A percentile compares a stretch with the other conserved stretches of the same genome.
These are phyloP conservation scores for Xylaria venustula DNA, from an alignment of 495 filamentous ascomycete genomes.

Conservation along the genomic window DNA sequence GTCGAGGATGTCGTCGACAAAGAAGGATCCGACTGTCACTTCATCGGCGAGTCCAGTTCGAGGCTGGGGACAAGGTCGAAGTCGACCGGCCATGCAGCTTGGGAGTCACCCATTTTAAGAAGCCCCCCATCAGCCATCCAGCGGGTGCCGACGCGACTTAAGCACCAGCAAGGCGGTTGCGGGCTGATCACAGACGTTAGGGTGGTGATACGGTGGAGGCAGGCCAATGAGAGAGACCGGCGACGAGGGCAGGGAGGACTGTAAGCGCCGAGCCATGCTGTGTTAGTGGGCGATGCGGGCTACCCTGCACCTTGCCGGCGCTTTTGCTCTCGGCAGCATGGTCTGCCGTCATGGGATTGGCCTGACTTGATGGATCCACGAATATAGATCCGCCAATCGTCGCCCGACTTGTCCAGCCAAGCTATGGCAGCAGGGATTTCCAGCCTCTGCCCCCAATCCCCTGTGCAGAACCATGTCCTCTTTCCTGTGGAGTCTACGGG, in stretches of 20 bases:
- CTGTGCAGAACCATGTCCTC: too few relatives aligned
- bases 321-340: slow-evolving; percentile 15
- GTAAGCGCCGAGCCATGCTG: slow-evolving; percentile 32
- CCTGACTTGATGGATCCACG: background rate
- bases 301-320: background rate
- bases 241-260: slow-evolving; percentile 16
- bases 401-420: background rate
- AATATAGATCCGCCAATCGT: slow-evolving; percentile 1
- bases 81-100: slow-evolving; percentile 16
- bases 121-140: background rate
- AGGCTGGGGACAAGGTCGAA: slow-evolving; percentile 21
- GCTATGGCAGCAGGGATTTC: background rate
- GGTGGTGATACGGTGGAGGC: slow-evolving; percentile 25
- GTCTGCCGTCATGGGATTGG: slow-evolving; percentile 25
- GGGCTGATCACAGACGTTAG: slow-evolving; percentile 27
- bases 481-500: too few relatives aligned
- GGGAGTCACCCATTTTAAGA: slow-evolving; percentile 15
- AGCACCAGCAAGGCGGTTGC: slow-evolving; percentile 24
- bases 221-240: slow-evolving; percentile 27
- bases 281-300: slow-evolving; percentile 15
- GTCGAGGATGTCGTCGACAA: background rate
- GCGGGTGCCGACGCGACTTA: slow-evolving; percentile 17
- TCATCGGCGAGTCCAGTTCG: slow-evolving; percentile 3
- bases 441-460: background rate
- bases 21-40: background rate